Base-by-base conservation (phyloP, 2,329 filamentous ascomycete genomes). In the Exophiala sp. region DNA sequence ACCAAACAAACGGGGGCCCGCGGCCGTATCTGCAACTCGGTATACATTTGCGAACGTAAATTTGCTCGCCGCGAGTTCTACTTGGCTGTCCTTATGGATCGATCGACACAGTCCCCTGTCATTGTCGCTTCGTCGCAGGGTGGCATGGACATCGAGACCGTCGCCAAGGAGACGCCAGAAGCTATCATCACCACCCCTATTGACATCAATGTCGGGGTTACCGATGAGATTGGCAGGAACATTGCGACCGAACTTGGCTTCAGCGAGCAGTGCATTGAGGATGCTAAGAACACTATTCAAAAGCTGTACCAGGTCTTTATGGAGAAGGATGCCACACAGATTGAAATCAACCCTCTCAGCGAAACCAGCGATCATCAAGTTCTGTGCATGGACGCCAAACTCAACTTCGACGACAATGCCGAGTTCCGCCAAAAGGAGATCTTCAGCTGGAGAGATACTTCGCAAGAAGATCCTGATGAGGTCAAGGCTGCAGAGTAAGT, bases 41-140 rank as follows among this genome's bases (percentile, higher is more conserved):
- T 98, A 69, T 97, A 95, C 79, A 97, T 98, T 70, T 95, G 91
- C 75, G 93, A 98, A 81, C 90, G 93, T 80, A 98, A 98, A 79
- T 98, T 96, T 68, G 93, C 93, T 64, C 89, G 93, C 62, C 86
- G 93, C 68, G 93, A 98, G 75, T 98, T 98, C 78, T 98, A 98
- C 79, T 84, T 98, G 52, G 93, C 93, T 66, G 85, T 98, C 66
- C 84, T 98, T 64, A 97, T 98, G 93, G 93, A 98, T 78, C 88
- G 93, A 66, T 82, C 79, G 61, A 84, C 86, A 44, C 93, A 97
- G 76, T 79, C 81, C 59, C 93, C 93, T 63, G 89, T 97, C 68
- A 96, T 98, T 63, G 90, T 98, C 55, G 91, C 93, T 62, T 97
- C 91, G 55, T 96, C 90, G 52, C 93, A 98, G 75, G 93, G 93